phyloP scores from a whole-genome alignment of 2,329 filamentous ascomycete species.

The Scytalidium sp. region DNA sequence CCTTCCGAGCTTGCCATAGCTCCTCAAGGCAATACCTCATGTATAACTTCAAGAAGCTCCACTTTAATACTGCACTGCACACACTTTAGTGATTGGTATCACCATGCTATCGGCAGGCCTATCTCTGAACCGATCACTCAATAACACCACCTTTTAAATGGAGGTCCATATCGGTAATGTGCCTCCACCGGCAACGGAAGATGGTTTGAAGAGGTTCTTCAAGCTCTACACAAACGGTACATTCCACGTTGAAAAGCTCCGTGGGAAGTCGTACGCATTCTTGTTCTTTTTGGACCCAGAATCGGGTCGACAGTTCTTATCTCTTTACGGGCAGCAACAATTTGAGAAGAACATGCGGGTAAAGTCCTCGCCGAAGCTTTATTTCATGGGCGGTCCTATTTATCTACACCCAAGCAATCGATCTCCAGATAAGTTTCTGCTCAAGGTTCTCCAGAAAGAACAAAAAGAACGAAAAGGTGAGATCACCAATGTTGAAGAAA shows the following conservation, averaged over 20 bases:
- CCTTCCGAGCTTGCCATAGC: too few relatives aligned
- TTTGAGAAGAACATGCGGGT: background rate
- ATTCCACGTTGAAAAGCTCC: constrained; percentile 37
- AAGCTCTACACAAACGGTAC: constrained; percentile 13
- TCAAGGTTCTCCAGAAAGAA: constrained; percentile 18
- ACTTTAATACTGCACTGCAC: too few relatives aligned
- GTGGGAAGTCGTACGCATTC: constrained; percentile 35
- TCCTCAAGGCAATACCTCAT: too few relatives aligned
- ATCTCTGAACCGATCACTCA: too few relatives aligned
- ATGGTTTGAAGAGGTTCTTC: constrained; percentile 38
- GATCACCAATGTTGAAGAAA: constrained; percentile 9
- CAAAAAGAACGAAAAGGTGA: constrained; percentile 15
- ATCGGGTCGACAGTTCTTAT: constrained; percentile 41
- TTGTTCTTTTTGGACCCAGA: constrained; percentile 41
- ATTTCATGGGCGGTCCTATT: constrained; percentile 15
- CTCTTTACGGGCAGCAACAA: constrained; percentile 1
- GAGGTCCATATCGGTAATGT: constrained; percentile 44
- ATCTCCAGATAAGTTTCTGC: constrained; percentile 16
- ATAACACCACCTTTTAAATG: too few relatives aligned
- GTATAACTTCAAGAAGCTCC: too few relatives aligned
- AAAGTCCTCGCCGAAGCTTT: constrained; percentile 3
- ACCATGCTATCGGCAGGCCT: too few relatives aligned
- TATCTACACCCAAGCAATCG: constrained; percentile 19
- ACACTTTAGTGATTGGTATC: too few relatives aligned
- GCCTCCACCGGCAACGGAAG: constrained; percentile 36